Conservation (phyloP, 2,329 filamentous ascomycete genomes). For the Mariannaea elegans region DNA sequence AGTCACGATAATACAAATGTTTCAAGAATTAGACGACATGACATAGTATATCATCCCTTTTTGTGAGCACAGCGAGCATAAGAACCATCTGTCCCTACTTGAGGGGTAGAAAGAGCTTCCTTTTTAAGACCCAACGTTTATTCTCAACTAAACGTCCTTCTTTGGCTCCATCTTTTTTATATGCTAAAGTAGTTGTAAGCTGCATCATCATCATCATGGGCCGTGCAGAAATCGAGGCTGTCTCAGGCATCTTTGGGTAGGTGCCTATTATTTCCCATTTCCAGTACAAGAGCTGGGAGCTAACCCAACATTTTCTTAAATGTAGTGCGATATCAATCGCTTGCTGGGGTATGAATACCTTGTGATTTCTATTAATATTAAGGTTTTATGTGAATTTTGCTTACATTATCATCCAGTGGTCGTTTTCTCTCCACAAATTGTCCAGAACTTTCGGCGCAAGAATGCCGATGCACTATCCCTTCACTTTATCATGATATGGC, state of each 20-base stretch:
- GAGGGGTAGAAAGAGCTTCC: too few relatives aligned
- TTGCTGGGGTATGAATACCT: constrained; percentile 71
- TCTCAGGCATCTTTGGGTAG: constrained; percentile 90
- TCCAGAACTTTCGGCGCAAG: constrained; percentile 87
- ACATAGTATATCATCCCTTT: too few relatives aligned
- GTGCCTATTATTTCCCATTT: constrained; percentile 39
- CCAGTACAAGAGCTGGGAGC: background rate
- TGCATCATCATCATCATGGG: background rate
- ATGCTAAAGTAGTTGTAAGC: too few relatives aligned
- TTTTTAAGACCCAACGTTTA: too few relatives aligned
- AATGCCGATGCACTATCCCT: constrained; percentile 90
- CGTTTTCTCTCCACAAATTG: constrained; percentile 96
- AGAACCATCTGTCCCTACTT: too few relatives aligned
- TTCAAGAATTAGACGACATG: too few relatives aligned
- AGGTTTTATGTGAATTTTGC: background rate
- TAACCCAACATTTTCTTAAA: background rate
- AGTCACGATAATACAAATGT: too few relatives aligned
- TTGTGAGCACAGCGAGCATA: too few relatives aligned
- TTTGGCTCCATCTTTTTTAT: too few relatives aligned
- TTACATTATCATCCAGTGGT: constrained; percentile 65
- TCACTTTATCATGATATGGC: constrained; percentile 92
- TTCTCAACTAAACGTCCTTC: too few relatives aligned
- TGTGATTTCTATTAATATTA: background rate
- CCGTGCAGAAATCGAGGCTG: constrained; percentile 76
- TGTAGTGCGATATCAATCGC: constrained; percentile 90